Base-by-base conservation (phyloP, 2,329 filamentous ascomycete genomes). In the Dothistroma pini region DNA sequence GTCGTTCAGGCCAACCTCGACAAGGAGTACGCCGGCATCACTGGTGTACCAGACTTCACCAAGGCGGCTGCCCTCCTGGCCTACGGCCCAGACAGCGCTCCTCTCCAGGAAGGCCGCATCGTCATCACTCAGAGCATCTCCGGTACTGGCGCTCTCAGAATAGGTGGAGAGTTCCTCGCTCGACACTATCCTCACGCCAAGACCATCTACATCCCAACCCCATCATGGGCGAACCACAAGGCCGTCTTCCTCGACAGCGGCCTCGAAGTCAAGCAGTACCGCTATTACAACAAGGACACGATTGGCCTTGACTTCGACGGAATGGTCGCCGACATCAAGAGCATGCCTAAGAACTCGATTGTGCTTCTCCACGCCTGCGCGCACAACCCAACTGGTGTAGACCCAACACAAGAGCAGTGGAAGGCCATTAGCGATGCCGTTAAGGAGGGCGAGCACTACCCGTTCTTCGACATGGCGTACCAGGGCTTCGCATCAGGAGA, bases 381-480 rank as follows among this genome's bases (percentile, higher is more conserved):
- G 50, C 93, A 97, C 84, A 97, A 97, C 84, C 93, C 93, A 61
- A 97, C 95, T 66, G 93, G 93, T 76, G 89, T 97, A 72, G 93
- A 97, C 80, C 95, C 93, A 34, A 96, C 90, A 48, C 80, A 86
- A 71, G 89, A 91, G 77, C 93, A 97, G 83, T 97, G 93, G 93
- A 86, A 86, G 79, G 83, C 93, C 81, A 93, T 99, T 76, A 91
- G 89, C 78, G 80, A 89, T 63, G 89, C 89, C 65, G 86, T 96
- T 78, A 96, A 95, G 85, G 84, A 86, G 75, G 87, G 89, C 77
- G 87, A 84, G 54, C 93, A 97, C 84, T 96, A 89, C 77, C 88
- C 91, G 71, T 97, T 99, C 86, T 97, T 97, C 81, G 93, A 97
- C 79, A 97, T 97, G 92, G 93, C 93, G 66, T 99, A 99, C 84